Evolutionary conservation across 2,329 filamentous ascomycete species (phyloP).

Genomic region (Zymoseptoria ardabiliae): DNA sequence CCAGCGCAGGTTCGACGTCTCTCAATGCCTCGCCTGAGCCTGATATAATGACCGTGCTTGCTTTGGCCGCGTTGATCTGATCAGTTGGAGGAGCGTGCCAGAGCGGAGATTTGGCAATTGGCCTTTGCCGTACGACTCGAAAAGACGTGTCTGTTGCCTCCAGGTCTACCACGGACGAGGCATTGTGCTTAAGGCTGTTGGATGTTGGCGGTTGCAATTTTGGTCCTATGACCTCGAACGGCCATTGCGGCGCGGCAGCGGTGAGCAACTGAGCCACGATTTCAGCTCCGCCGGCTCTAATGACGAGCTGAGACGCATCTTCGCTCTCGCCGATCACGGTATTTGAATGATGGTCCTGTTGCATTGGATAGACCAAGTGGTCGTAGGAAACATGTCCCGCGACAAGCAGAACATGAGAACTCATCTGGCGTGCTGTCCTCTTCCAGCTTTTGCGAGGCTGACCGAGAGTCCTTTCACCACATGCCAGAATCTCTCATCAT

Average conservation of each 20-base stretch:
- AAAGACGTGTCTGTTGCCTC: constrained; percentile 6
- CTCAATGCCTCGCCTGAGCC: constrained; percentile 26
- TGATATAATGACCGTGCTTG: constrained; percentile 26
- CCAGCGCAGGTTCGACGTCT: constrained; percentile 28
- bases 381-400: constrained; percentile 29
- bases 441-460: not conserved
- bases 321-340: constrained; percentile 6
- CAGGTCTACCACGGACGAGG: constrained; percentile 26
- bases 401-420: constrained; percentile 23
- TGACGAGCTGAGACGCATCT: constrained; percentile 21
- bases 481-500: not conserved
- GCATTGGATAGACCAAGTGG: constrained; percentile 25
- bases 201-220: constrained; percentile 19
- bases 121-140: constrained; percentile 19
- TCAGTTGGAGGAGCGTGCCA: constrained; percentile 26
- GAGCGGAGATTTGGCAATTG: constrained; percentile 20
- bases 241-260: constrained; percentile 25
- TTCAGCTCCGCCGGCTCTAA: constrained; percentile 26
- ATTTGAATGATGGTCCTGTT: constrained; percentile 5
- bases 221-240: constrained; percentile 24
- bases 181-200: constrained; percentile 25
- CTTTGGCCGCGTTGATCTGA: constrained; percentile 12
- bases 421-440: constrained; percentile 9
- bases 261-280: constrained; percentile 29
- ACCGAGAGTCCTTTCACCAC: not conserved